A percentile compares a stretch with the other conserved stretches of the same genome.
phyloP scores from a whole-genome alignment of 2,329 filamentous ascomycete species.

The Ophiostoma montium region DNA sequence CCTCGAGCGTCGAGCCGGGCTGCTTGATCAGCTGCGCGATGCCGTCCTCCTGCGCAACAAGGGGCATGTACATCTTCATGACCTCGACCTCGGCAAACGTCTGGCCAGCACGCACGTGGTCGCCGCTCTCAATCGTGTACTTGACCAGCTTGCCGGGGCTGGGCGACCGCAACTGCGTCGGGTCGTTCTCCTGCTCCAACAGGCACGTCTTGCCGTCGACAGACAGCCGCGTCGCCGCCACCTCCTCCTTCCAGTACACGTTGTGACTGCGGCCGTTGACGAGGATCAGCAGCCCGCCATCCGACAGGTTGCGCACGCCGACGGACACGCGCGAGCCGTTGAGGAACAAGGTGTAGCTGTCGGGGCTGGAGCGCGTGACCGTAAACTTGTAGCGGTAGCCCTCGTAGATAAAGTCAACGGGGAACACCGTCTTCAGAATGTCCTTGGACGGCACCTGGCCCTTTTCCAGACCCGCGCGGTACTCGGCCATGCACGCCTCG shows the following conservation, averaged over 20 bases:
- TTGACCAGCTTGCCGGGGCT: slow-evolving; percentile 97
- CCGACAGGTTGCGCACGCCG: slow-evolving; percentile 80
- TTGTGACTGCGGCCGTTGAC: slow-evolving; percentile 91
- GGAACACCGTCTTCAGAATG: slow-evolving; percentile 93
- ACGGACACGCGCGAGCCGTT: slow-evolving; percentile 95
- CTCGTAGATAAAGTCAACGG: slow-evolving; percentile 97
- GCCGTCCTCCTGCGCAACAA: slow-evolving; percentile 88
- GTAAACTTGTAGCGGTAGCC: slow-evolving; percentile 96
- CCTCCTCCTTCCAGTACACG: slow-evolving; percentile 99
- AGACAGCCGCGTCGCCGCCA: slow-evolving; percentile 85
- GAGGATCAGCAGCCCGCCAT: slow-evolving; percentile 84
- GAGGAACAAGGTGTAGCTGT: slow-evolving; percentile 97
- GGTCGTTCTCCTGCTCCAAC: slow-evolving; percentile 97
- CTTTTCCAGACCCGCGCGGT: slow-evolving; percentile 80
- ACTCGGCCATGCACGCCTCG: slow-evolving; percentile 76
- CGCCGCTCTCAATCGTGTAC: slow-evolving; percentile 89
- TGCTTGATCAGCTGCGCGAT: slow-evolving; percentile 98
- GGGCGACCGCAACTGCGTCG: slow-evolving; percentile 87
- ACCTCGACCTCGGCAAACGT: slow-evolving; percentile 95
- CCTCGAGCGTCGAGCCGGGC: slow-evolving; percentile 91
- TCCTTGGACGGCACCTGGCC: slow-evolving; percentile 96
- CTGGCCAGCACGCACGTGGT: slow-evolving; percentile 84
- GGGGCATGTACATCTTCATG: slow-evolving; percentile 99
- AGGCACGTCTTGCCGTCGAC: slow-evolving; percentile 97
- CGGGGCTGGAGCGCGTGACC: slow-evolving; percentile 75